Conservation (phyloP, 768 basidiomycete genomes). For the Exsudoporus frostii region DNA sequence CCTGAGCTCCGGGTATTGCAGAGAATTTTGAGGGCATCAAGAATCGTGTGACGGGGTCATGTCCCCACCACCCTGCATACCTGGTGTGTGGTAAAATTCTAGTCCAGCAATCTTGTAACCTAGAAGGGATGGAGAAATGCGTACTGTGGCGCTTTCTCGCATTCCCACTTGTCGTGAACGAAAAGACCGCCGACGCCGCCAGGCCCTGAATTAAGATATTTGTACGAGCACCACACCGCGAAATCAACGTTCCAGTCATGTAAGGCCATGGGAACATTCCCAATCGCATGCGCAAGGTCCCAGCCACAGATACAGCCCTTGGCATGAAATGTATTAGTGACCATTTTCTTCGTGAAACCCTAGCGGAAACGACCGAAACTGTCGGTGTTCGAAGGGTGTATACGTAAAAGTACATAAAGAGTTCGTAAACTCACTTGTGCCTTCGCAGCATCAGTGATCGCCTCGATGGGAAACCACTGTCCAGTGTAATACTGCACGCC, state of each 20-base stretch:
- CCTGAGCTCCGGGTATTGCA: conserved; percentile 86
- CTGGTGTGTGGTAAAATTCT: conserved; percentile 39
- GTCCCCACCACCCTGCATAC: conserved; percentile 98
- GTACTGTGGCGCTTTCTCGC: conserved; percentile 60
- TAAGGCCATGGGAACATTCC: conserved; percentile 85
- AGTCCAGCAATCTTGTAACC: conserved; percentile 3
- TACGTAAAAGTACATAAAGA: conserved; percentile 27
- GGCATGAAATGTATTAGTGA: conserved; percentile 12
- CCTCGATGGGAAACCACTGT: conserved; percentile 86
- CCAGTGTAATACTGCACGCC: conserved; percentile 98
- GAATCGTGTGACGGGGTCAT: conserved; percentile 83
- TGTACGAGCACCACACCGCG: conserved; percentile 99
- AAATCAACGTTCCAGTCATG: conserved; percentile 97
- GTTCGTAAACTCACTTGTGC: conserved; percentile 56
- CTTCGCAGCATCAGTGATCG: conserved; percentile 81
- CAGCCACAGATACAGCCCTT: conserved; percentile 94
- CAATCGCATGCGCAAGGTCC: conserved; percentile 94
- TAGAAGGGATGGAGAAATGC: conserved; percentile 22
- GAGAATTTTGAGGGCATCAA: conserved; percentile 82
- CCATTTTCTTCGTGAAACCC: conserved; percentile 5
- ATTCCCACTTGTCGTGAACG: conserved; percentile 80
- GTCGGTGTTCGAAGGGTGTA: conserved; percentile 6
- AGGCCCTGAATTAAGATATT: conserved; percentile 94
- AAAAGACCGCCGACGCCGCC: conserved; percentile 97
- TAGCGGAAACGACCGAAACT: conserved; percentile 7